Base-by-base conservation (phyloP, 768 basidiomycete species). In the Tulasnella sp. region DNA sequence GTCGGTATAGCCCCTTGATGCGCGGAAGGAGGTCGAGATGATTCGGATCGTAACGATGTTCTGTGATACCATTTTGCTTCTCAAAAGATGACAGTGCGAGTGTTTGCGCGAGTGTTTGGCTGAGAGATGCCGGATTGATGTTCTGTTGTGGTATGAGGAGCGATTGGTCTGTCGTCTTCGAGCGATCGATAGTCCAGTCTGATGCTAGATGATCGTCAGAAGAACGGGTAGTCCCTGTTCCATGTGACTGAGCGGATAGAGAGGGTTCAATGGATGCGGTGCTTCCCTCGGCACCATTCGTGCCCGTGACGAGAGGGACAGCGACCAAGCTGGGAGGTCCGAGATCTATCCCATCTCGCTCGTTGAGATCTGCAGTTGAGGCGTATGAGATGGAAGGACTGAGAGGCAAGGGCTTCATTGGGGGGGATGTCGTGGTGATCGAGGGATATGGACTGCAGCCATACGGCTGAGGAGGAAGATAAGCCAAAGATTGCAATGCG, bases 1-100 rank as follows among this genome's bases (percentile, higher is more conserved):
- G 80, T 6, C 85, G 82, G 77, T 83, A 86, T 80, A 87, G 79
- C n/a, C 83, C 84, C 63, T 79, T 78, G 75, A 87, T 79, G 3
- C 66, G 69, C 7, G 52, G 64, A n/a, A 73, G 64, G 17, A 73
- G 72, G 37, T 73, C 72, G 26, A 65, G 22, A 32, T 36, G 52
- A 11, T 59, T 59, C n/a, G 17, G 52, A 29, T 59, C 26, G 22
- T 29, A 29, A n/a, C 4, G 22, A 11, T 59, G 22, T 11, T 11
- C 5, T 29, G 26, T 59, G 1, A 11, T 29, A 7, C 19, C 5
- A 22, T 47, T 22, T 17, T 47, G 26, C 6, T 47, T 14, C 6
- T 22, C 44, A n/a, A 5, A 47, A 47, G 44, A 9, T 1, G 9
- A 17, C 44, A 19, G 44, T 17, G 8, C 11, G 1, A 19, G 5